These are phyloP conservation scores for Ophiostoma montium DNA, from an alignment of 2,329 filamentous ascomycete species.

Conservation along the genomic window DNA sequence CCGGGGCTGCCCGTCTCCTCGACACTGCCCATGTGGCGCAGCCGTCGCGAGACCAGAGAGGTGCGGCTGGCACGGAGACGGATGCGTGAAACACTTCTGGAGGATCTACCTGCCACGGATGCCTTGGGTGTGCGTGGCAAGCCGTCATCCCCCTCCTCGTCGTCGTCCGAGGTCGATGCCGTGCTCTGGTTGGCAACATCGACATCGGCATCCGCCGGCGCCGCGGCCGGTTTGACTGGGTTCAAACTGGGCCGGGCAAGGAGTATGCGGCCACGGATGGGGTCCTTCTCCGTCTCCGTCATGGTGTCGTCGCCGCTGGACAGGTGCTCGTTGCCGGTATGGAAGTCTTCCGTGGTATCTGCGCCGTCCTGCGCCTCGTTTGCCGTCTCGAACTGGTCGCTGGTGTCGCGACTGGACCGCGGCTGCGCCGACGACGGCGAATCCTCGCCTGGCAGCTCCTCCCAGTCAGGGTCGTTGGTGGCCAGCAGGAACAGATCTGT, in stretches of 20 bases:
- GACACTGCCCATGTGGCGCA: conserved; percentile 47
- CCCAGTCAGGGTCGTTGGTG: conserved; percentile 74
- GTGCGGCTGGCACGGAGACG: conserved; percentile 57
- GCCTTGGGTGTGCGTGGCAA: conserved; percentile 47
- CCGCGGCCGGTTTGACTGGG: not conserved
- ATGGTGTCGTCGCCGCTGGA: conserved; percentile 52
- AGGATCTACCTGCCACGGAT: conserved; percentile 35
- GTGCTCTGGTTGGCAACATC: conserved; percentile 52
- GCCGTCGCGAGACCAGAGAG: conserved; percentile 38
- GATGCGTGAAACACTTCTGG: conserved; percentile 36
- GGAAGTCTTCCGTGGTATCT: conserved; percentile 89
- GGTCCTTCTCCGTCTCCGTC: conserved; percentile 61
- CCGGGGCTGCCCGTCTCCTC: conserved; percentile 27
- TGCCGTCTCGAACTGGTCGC: conserved; percentile 65
- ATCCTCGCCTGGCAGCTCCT: conserved; percentile 54
- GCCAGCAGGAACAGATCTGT: conserved; percentile 53
- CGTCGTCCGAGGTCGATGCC: conserved; percentile 72
- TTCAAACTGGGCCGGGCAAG: not conserved
- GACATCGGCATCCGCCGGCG: not conserved
- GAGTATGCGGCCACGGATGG: conserved; percentile 4
- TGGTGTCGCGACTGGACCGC: conserved; percentile 30
- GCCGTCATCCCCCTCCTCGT: conserved; percentile 53
- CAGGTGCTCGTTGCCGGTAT: conserved; percentile 74
- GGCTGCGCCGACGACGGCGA: conserved; percentile 26
- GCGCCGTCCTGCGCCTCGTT: conserved; percentile 61